Evolutionary conservation across 2,329 filamentous ascomycete species (phyloP), one percentile per base, ranked within the genome.

Genomic region (Cladophialophora immunda): DNA sequence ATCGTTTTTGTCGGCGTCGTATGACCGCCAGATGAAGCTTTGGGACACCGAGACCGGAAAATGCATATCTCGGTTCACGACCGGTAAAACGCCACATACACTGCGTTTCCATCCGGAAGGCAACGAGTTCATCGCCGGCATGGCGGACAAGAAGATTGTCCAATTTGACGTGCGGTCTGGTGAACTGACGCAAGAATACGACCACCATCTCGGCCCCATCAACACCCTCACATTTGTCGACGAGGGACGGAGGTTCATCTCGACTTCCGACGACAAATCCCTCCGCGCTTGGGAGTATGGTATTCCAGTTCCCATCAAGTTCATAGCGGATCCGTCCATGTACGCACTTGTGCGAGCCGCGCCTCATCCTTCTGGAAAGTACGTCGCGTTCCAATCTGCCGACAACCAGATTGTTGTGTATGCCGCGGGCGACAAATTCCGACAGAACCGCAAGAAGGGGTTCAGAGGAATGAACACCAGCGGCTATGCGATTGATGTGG

Each of bases 341-440:
- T 99, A 95, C 80, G 90, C 93, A 7, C 92, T 99, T 85, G 96
- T 94, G 4, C 91, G 93, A 15, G 90, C 93, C 1, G 87, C 92
- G 0, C 83, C 89, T 4, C 95, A 99, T 76, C 95, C 95, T 0
- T 92, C 88, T 68, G 92, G 94, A 72, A 97, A 97, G 80, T 97
- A 96, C 78, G 92, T 97, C 22, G 92, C 94, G 2, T 96, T 96
- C 81, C 95, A 98, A 79, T 92, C 88, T 66, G 91, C 90, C 34
- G 95, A 99, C 80, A 99, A 99, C 81, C 94, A 97, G 76, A 95
- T 99, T 74, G 90, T 97, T 53, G 95, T 98, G 9, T 99, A 97
- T 80, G 92, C 93, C 22, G 91, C 93, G 2, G 95, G 90, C 58
- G 95, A 99, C 81, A 94, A 95, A 78, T 98, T 99, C 84, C 89